Percentiles rank a stretch among this genome's conserved stretches.
Conservation (phyloP, 2,329 filamentous ascomycete genomes). For the Nigrospora osmanthi region DNA sequence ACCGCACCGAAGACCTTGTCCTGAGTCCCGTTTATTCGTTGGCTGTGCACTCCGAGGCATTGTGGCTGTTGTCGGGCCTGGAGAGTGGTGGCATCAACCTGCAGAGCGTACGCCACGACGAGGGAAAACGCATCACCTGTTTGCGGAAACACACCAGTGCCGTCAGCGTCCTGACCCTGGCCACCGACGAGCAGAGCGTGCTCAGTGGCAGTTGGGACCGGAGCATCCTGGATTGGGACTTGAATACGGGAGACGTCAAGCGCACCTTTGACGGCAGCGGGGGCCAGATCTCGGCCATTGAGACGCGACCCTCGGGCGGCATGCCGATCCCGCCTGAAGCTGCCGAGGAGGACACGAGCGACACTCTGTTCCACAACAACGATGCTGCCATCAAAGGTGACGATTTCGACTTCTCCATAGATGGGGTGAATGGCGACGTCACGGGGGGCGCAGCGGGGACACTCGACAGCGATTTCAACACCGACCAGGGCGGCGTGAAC, state of each 20-base stretch:
- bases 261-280: constrained; percentile 71
- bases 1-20: constrained; percentile 47
- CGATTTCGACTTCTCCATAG: constrained; percentile 24
- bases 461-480: constrained; percentile 11
- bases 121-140: constrained; percentile 80
- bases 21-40: constrained; percentile 93
- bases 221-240: constrained; percentile 86
- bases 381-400: constrained; percentile 50
- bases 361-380: constrained; percentile 74
- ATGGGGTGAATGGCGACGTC: constrained; percentile 23
- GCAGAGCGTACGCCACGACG: constrained; percentile 87
- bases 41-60: constrained; percentile 78
- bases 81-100: constrained; percentile 91
- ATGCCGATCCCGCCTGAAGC: constrained; percentile 69
- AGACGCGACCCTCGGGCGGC: constrained; percentile 71
- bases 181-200: constrained; percentile 78
- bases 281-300: constrained; percentile 81
- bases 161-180: constrained; percentile 77
- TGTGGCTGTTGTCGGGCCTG: constrained; percentile 87
- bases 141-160: constrained; percentile 82
- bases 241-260: constrained; percentile 74
- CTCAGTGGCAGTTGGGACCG: constrained; percentile 97
- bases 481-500: constrained; percentile 13
- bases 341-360: constrained; percentile 49
- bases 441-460: constrained; percentile 23